phyloP scores from a whole-genome alignment of 768 basidiomycete genomes.

The Obba rivulosa region DNA sequence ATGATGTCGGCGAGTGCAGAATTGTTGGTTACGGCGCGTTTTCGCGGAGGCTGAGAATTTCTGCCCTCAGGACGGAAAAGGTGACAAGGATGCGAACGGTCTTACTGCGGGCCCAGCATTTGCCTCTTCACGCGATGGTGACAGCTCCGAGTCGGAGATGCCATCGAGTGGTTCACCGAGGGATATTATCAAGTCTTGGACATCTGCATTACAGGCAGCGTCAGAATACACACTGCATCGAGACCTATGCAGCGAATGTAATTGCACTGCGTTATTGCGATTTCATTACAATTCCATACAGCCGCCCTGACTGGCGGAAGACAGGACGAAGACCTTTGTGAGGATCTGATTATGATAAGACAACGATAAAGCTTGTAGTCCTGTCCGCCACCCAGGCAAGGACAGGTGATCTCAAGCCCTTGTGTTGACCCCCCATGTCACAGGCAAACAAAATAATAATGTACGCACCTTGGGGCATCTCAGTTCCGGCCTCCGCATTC shows the following conservation, averaged over 20 bases:
- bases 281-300: too few species aligned
- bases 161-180: conserved; percentile 61
- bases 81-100: neutral
- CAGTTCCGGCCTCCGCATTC: conserved; percentile 64
- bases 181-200: conserved; percentile 73
- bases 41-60: conserved; percentile 28
- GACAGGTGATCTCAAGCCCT: neutral
- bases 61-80: too few species aligned
- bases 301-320: too few species aligned
- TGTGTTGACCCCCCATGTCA: conserved; percentile 2
- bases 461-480: conserved; percentile 58
- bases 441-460: neutral
- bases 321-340: too few species aligned
- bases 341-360: too few species aligned
- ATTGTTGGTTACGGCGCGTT: conserved; percentile 59
- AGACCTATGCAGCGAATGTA: too few species aligned
- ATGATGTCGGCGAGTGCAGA: conserved; percentile 69
- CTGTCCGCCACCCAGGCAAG: too few species aligned
- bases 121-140: conserved; percentile 32
- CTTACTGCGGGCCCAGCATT: conserved; percentile 24
- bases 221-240: too few species aligned
- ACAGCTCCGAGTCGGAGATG: conserved; percentile 39
- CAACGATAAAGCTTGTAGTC: too few species aligned
- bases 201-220: conserved; percentile 39
- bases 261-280: too few species aligned